Evolutionary conservation across 2,329 filamentous ascomycete genomes (phyloP).

Genomic region (Camptophora hylomeconis): DNA sequence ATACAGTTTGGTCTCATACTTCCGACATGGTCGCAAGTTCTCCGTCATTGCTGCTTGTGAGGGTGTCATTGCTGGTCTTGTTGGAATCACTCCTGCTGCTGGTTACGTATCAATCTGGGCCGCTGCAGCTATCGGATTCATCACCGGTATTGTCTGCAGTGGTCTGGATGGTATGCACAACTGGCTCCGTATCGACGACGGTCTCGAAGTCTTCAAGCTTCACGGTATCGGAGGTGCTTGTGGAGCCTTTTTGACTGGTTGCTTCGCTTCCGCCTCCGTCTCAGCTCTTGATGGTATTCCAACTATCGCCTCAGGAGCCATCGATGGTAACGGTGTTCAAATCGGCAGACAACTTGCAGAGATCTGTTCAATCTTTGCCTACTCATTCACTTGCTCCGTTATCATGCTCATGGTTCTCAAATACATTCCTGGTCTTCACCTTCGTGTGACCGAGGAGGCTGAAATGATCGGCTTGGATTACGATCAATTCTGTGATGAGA

Average conservation of each 20-base stretch:
- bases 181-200: slow-evolving; percentile 43
- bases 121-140: slow-evolving; percentile 42
- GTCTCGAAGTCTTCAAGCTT: slow-evolving; percentile 41
- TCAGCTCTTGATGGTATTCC: slow-evolving; percentile 34
- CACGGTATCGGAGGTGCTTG: slow-evolving; percentile 37
- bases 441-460: slow-evolving; percentile 41
- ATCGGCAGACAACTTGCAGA: slow-evolving; percentile 44
- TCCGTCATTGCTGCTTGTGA: slow-evolving; percentile 89
- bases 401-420: slow-evolving; percentile 40
- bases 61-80: slow-evolving; percentile 73
- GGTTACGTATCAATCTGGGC: slow-evolving; percentile 68
- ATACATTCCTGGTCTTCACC: slow-evolving; percentile 34
- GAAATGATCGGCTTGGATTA: slow-evolving; percentile 43
- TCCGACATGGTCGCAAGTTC: slow-evolving; percentile 80
- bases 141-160: slow-evolving; percentile 28
- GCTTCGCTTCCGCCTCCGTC: slow-evolving; percentile 36
- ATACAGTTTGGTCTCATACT: slow-evolving; percentile 69
- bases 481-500: slow-evolving; percentile 44
- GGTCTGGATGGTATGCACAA: slow-evolving; percentile 22
- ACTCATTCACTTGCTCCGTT: slow-evolving; percentile 40
- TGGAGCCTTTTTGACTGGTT: slow-evolving; percentile 44
- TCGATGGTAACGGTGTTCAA: slow-evolving; percentile 43
- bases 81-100: slow-evolving; percentile 78
- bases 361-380: slow-evolving; percentile 39
- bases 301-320: slow-evolving; percentile 33